A percentile compares a stretch with the other conserved stretches of the same genome.
These are phyloP conservation scores for Coemansia sp. DNA, from an alignment of 192 early-diverging fungal species.

Conservation along the genomic window DNA sequence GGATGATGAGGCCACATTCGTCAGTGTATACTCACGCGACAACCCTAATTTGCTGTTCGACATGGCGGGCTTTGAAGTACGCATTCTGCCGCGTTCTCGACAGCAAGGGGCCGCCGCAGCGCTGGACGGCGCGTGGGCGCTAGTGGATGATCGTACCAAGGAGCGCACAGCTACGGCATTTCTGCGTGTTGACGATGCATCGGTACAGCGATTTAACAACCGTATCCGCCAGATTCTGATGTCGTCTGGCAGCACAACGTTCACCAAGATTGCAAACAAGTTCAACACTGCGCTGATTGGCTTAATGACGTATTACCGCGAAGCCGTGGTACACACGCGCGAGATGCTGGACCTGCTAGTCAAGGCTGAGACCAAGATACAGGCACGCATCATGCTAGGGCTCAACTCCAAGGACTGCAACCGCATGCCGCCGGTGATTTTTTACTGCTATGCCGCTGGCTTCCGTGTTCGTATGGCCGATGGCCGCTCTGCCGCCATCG, in stretches of 20 bases:
- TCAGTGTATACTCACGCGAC: constrained; percentile 94
- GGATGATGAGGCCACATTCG: constrained; percentile 85
- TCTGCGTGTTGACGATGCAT: constrained; percentile 94
- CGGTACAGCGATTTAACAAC: constrained; percentile 90
- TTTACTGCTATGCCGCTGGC: constrained; percentile 60
- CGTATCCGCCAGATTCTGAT: constrained; percentile 97
- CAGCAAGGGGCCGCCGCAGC: constrained; percentile 65
- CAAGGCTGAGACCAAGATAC: constrained; percentile 98
- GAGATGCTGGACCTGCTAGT: constrained; percentile 96
- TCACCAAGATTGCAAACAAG: constrained; percentile 99
- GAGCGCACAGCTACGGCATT: constrained; percentile 97
- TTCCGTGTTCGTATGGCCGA: constrained; percentile 54
- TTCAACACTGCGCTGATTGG: constrained; percentile 89
- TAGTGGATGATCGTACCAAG: constrained; percentile 96
- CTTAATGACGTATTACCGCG: constrained; percentile 97
- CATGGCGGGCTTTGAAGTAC: constrained; percentile 90
- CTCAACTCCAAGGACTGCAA: constrained; percentile 99
- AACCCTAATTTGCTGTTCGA: constrained; percentile 97
- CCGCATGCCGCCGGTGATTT: constrained; percentile 93
- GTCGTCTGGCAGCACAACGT: constrained; percentile 95
- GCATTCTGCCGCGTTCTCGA: constrained; percentile 91
- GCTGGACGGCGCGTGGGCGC: constrained; percentile 77
- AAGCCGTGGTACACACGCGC: constrained; percentile 95
- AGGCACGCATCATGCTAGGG: constrained; percentile 98
- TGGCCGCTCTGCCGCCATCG: constrained; percentile 35